These are phyloP conservation scores for Chaetomium fimeti DNA, from an alignment of 495 filamentous ascomycete genomes.

Conservation along the genomic window DNA sequence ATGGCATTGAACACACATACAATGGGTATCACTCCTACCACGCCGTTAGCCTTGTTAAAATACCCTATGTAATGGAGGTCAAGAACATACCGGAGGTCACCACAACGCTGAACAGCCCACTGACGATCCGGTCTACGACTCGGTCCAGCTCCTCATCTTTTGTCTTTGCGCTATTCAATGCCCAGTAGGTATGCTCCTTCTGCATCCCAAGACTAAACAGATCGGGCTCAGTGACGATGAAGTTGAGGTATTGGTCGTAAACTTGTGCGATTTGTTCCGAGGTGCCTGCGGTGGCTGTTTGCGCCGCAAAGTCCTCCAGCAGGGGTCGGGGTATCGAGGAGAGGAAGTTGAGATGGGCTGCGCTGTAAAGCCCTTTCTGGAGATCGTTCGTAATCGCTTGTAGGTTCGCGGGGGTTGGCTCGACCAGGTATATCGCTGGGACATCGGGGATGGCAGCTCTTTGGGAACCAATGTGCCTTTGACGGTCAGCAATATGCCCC, in stretches of 20 bases:
- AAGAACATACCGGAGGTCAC: slow-evolving; percentile 81
- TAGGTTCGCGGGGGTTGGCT: slow-evolving; percentile 79
- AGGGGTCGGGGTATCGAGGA: slow-evolving; percentile 89
- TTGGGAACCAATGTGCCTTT: slow-evolving; percentile 68
- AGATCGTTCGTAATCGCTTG: slow-evolving; percentile 84
- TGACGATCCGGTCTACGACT: slow-evolving; percentile 86
- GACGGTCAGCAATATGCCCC: slow-evolving; percentile 1
- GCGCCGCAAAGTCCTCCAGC: slow-evolving; percentile 90
- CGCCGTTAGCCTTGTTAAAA: neutral
- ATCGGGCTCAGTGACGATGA: slow-evolving; percentile 93
- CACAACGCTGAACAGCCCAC: slow-evolving; percentile 91
- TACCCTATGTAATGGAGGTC: neutral
- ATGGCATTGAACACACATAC: slow-evolving; percentile 29
- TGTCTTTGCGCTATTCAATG: slow-evolving; percentile 87
- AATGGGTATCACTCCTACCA: slow-evolving; percentile 78
- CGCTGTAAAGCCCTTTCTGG: slow-evolving; percentile 81
- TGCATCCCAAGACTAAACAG: slow-evolving; percentile 91
- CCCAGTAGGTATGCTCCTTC: slow-evolving; percentile 82
- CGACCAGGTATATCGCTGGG: slow-evolving; percentile 91
- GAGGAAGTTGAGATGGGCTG: slow-evolving; percentile 95
- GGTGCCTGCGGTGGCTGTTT: slow-evolving; percentile 79
- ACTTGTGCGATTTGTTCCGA: slow-evolving; percentile 87
- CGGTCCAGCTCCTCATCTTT: slow-evolving; percentile 85
- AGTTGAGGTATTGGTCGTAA: slow-evolving; percentile 97
- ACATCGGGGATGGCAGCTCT: slow-evolving; percentile 95